These are phyloP conservation scores for Antrodiella citrinella DNA, from an alignment of 768 basidiomycete genomes.

Conservation along the genomic window DNA sequence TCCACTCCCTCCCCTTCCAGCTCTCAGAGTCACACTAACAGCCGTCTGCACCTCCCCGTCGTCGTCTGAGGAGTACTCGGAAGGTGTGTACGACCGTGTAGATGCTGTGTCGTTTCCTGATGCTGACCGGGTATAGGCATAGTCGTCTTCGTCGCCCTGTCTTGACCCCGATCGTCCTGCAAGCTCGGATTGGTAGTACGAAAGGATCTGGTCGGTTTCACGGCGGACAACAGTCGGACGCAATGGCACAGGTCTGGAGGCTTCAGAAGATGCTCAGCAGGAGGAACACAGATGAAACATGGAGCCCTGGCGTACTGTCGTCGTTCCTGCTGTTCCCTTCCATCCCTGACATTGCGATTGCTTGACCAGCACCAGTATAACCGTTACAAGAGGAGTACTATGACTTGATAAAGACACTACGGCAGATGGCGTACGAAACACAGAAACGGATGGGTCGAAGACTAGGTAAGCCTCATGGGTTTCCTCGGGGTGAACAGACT, in stretches of 20 bases:
- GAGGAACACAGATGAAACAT: background rate
- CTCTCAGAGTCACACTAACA: slow-evolving; percentile 11
- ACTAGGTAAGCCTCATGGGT: no score
- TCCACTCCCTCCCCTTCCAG: no score
- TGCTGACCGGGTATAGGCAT: background rate
- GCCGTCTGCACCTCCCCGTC: slow-evolving; percentile 5
- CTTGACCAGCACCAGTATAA: no score
- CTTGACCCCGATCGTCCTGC: slow-evolving; percentile 26
- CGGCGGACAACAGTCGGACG: slow-evolving; percentile 21
- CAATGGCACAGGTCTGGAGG: background rate
- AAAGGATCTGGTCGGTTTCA: slow-evolving; percentile 39
- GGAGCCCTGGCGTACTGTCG: background rate
- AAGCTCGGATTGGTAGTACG: slow-evolving; percentile 50
- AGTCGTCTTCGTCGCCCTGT: background rate
- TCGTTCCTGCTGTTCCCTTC: background rate
- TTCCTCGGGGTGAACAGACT: no score
- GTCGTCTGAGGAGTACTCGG: slow-evolving; percentile 26
- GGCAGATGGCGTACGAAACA: no score
- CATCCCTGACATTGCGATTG: no score
- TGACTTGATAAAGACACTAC: no score
- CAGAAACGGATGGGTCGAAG: no score
- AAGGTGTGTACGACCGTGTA: slow-evolving; percentile 46
- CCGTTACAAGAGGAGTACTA: no score
- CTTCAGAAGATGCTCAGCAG: background rate
- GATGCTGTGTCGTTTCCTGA: slow-evolving; percentile 12